These are phyloP conservation scores for Calonectria hongkongensis DNA, from an alignment of 2,329 filamentous ascomycete genomes.

Conservation along the genomic window DNA sequence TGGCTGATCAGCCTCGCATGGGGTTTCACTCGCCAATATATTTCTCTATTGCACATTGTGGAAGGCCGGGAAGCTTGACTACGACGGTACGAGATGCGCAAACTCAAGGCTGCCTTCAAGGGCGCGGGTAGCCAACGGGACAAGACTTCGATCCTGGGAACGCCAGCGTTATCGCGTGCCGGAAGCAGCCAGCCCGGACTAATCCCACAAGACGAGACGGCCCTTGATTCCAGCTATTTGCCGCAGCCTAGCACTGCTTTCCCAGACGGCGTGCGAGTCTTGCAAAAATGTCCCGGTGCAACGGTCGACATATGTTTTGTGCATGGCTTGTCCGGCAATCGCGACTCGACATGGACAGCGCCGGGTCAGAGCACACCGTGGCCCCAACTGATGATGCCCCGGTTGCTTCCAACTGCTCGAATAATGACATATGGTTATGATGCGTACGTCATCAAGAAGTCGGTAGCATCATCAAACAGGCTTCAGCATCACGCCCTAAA, in stretches of 20 bases:
- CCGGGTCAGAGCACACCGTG: conserved; percentile 55
- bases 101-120: conserved; percentile 7
- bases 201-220: neutral
- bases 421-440: conserved; percentile 65
- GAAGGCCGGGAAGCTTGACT: neutral
- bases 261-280: conserved; percentile 39
- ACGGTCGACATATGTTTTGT: conserved; percentile 59
- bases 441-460: conserved; percentile 51
- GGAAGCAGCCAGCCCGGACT: conserved; percentile 8
- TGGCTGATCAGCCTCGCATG: neutral
- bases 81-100: neutral
- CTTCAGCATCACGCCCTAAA: conserved; percentile 57
- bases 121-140: conserved; percentile 4
- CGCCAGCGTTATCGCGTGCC: neutral
- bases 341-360: conserved; percentile 62
- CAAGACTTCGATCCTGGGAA: neutral
- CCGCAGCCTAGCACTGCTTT: conserved; percentile 33
- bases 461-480: conserved; percentile 49
- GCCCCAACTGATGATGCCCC: conserved; percentile 58
- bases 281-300: conserved; percentile 37
- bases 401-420: conserved; percentile 55
- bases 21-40: conserved; percentile 1
- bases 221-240: neutral
- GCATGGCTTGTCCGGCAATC: conserved; percentile 64
- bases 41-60: neutral